Evolutionary conservation across 805 yeast genomes (phyloP), one percentile per base, ranked within the genome.

Genomic region (Pichia ethanolica): DNA sequence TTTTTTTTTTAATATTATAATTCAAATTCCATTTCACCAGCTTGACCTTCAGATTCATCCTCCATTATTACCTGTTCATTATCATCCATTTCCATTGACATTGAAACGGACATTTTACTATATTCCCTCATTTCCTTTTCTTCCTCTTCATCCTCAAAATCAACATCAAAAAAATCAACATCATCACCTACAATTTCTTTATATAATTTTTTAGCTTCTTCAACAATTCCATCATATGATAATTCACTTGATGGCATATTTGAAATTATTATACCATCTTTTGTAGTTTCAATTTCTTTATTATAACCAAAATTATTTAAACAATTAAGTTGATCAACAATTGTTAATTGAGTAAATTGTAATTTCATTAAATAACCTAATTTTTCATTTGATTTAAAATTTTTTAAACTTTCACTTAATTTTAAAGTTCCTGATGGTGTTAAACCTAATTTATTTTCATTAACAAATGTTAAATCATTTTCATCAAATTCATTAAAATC

Each of bases 121-220:
- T n/a, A 28, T 20, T 45, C 38, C 32, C 35, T 45, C 45, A 49
- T 42, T 26, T 36, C 48, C 44, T 5, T 41, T 44, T 71, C 74
- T 35, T 82, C 90, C 41, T 86, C 96, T 25, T 89, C 97, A 64
- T 91, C 98, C 67, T 91, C 97, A 62, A 91, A 91, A 67, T 91
- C 98, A 39, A 91, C 87, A 65, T 89, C 96, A 63, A 91, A 91
- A 70, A 93, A 93, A 67, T 91, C 98, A 59, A 91, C 97, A 63
- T 86, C 93, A 2, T 95, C 79, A 9, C 98, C 98, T 10, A 93
- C 95, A 53, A 91, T 82, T 49, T 76, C 73, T 53, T 79, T 82
- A 64, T 88, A 91, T 39, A 91, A 64, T 25, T 78, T 70, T 62
- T 81, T 85, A 7, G 90, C 89, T 53, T 89, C 93, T 2, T 90